Base-by-base conservation (phyloP, 2,329 filamentous ascomycete species). In the Trichophyton schoenleinii region DNA sequence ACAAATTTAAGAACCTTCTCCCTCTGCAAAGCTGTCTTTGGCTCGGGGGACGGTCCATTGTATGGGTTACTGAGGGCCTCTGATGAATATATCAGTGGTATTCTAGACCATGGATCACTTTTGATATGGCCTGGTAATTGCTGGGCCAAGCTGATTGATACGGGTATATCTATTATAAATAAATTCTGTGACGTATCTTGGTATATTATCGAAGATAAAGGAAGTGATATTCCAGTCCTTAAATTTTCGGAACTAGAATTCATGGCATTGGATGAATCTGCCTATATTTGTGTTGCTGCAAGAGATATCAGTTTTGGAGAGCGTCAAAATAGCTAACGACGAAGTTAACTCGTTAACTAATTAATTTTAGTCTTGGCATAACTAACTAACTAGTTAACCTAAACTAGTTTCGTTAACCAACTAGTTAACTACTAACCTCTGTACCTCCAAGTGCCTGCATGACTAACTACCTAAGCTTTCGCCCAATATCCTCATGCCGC, bases 81-180 rank as follows among this genome's bases (percentile, higher is more conserved):
- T 13, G 71, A 75, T 6, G 82, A 84, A 25, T 78, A 68, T 57
- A 59, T 36, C n/a, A 46, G 20, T 57, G 60, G 46, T 64, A 57
- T 20, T 9, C 53, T 48, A 2, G n/a, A 11, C 18, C 25, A 1
- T 13, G 67, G 63, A 52, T 70, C 68, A 46, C 64, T 28, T 34
- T 13, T 63, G 20, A 65, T 63, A 25, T 62, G 38, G 36, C 60
- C 57, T 18, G 61, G 36, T 36, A 70, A 69, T 20, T 71, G 72
- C 70, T 86, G 83, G 4, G 80, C 81, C 5, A 74, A 66, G 18
- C 77, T 74, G 61, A 86, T 83, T 0, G 83, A 85, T 3, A 68
- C 69, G 1, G 84, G 83, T 8, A 84, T 79, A 66, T 86, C 83
- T 34, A 86, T 66, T 20, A 86, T 70, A 15, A 78, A 78, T 36